Evolutionary conservation across 2,329 filamentous ascomycete species (phyloP).

Genomic region (Fusarium heterosporum): DNA sequence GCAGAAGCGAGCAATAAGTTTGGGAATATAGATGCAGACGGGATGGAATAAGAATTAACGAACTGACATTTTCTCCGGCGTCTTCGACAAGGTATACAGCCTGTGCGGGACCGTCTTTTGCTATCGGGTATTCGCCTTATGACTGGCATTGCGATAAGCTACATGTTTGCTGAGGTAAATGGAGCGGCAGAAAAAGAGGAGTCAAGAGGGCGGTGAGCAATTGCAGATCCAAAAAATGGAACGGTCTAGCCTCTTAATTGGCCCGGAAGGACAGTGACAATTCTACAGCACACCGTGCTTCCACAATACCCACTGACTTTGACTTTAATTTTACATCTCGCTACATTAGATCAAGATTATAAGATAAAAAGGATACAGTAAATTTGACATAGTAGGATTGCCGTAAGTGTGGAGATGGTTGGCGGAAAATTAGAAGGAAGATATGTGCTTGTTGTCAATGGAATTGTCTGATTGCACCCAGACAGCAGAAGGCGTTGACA

Average conservation of each 20-base stretch:
- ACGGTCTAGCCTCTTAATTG: neutral
- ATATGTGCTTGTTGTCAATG: no score
- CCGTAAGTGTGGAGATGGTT: no score
- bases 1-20: neutral
- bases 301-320: no score
- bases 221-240: neutral
- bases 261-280: neutral
- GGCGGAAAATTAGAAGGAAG: no score
- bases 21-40: neutral
- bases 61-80: slow-evolving; percentile 31
- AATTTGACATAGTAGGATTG: no score
- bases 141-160: slow-evolving; percentile 28
- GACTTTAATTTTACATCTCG: no score
- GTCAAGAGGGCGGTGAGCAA: neutral
- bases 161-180: slow-evolving; percentile 3
- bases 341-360: no score
- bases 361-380: no score
- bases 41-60: neutral
- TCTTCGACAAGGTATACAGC: slow-evolving; percentile 33
- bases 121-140: slow-evolving; percentile 33
- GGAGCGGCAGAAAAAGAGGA: slow-evolving; percentile 22
- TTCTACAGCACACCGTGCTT: neutral
- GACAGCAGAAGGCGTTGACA: no score
- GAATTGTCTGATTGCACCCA: no score
- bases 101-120: slow-evolving; percentile 28